Conservation (phyloP, 1,284 basidiomycete species). For the Pisolithus thermaeus region DNA sequence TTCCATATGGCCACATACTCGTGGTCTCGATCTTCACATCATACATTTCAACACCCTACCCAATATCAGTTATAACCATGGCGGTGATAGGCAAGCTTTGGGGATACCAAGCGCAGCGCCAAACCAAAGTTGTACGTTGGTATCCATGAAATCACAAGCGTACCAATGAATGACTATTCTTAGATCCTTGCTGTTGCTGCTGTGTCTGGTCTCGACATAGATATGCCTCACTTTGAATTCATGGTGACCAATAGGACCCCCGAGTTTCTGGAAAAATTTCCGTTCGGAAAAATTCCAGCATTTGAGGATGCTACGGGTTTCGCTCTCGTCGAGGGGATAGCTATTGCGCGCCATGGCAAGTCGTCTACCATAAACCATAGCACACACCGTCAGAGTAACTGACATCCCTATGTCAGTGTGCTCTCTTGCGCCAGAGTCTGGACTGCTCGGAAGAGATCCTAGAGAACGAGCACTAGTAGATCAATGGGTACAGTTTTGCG, state of each 20-base stretch:
- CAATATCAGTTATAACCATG: background rate
- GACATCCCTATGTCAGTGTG: conserved; percentile 34
- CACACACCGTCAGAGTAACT: background rate
- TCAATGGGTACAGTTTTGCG: conserved; percentile 49
- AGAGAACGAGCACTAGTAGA: conserved; percentile 47
- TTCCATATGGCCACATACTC: too few species aligned
- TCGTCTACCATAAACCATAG: conserved; percentile 12
- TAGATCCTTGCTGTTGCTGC: conserved; percentile 23
- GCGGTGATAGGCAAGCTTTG: conserved; percentile 3
- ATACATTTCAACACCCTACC: background rate
- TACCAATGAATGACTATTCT: background rate
- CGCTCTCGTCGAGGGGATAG: conserved; percentile 45
- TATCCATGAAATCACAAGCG: background rate
- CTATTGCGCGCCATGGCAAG: conserved; percentile 59
- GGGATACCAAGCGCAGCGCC: conserved; percentile 16
- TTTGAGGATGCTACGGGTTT: conserved; percentile 50
- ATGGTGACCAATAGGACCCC: conserved; percentile 33
- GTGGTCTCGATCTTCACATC: background rate
- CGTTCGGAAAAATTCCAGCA: conserved; percentile 45
- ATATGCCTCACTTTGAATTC: conserved; percentile 18
- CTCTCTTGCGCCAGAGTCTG: conserved; percentile 44
- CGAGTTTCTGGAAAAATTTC: conserved; percentile 46
- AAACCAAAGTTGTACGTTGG: conserved; percentile 23
- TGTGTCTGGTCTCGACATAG: conserved; percentile 23
- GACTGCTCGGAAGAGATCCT: conserved; percentile 42